Conservation (phyloP, 139 green algal genomes). For the Yamagishiella unicocca region DNA sequence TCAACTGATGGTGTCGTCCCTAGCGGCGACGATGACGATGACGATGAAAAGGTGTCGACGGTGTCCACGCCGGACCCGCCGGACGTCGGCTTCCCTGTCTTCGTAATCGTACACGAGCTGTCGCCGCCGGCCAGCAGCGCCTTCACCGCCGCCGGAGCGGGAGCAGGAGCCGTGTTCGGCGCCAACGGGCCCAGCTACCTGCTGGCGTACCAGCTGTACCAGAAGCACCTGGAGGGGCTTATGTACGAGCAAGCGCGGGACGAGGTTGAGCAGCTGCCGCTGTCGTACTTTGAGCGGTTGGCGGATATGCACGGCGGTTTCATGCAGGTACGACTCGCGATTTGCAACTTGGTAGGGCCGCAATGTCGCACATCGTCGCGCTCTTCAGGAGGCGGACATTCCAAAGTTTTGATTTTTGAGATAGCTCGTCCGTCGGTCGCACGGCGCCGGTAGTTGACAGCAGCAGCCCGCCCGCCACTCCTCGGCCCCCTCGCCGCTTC, state of each 20-base stretch:
- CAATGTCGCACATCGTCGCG: background rate
- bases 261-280: slow-evolving; percentile 25
- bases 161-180: background rate
- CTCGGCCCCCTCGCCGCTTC: too few species aligned
- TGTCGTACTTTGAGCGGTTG: slow-evolving; percentile 8
- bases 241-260: slow-evolving; percentile 28
- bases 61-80: background rate
- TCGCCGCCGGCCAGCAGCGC: background rate
- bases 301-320: slow-evolving; percentile 24
- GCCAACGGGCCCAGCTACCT: slow-evolving; percentile 5
- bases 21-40: background rate
- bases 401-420: too few species aligned
- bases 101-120: slow-evolving; percentile 41
- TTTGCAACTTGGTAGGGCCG: too few species aligned
- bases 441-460: too few species aligned
- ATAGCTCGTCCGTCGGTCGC: too few species aligned
- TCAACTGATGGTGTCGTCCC: background rate
- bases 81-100: slow-evolving; percentile 8
- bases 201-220: slow-evolving; percentile 37
- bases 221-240: slow-evolving; percentile 39
- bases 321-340: background rate
- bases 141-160: background rate
- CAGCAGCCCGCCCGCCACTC: too few species aligned
- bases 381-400: too few species aligned
- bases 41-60: background rate